Evolutionary conservation across 352 stramenopile genomes (phyloP).

Genomic region (Pythium rhizo-oryzae): DNA sequence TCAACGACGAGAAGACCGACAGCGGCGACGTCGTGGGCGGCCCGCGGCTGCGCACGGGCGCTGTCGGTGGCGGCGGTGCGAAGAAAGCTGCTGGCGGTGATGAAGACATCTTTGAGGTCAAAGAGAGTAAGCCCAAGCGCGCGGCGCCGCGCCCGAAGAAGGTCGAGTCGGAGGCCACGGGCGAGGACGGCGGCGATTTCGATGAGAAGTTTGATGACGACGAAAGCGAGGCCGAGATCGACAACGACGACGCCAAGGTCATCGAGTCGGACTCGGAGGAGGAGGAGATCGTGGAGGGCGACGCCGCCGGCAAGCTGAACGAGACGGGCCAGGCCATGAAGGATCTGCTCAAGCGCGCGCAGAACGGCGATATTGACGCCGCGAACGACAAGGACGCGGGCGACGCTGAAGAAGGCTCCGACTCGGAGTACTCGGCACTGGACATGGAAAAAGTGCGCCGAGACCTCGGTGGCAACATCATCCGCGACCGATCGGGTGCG

Average conservation of each 20-base stretch:
- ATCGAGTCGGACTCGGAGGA: constrained; percentile 75
- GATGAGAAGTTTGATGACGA: constrained; percentile 90
- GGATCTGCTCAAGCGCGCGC: constrained; percentile 75
- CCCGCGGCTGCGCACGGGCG: constrained; percentile 70
- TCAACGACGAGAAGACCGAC: constrained; percentile 71
- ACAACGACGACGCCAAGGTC: constrained; percentile 67
- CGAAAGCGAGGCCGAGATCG: constrained; percentile 83
- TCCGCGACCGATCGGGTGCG: constrained; percentile 54
- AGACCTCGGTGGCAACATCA: constrained; percentile 82
- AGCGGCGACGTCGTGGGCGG: constrained; percentile 57
- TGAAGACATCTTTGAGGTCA: constrained; percentile 73
- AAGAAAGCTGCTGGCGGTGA: constrained; percentile 44
- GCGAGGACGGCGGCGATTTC: constrained; percentile 85
- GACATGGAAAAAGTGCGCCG: constrained; percentile 85
- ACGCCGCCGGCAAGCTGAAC: constrained; percentile 74
- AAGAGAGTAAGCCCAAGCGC: constrained; percentile 52
- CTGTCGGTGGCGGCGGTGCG: constrained; percentile 36
- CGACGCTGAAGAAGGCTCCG: constrained; percentile 52
- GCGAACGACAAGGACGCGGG: constrained; percentile 49
- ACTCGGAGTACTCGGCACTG: constrained; percentile 77
- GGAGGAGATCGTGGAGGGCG: constrained; percentile 74
- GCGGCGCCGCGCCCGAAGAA: constrained; percentile 54
- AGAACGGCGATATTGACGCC: constrained; percentile 71
- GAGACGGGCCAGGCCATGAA: constrained; percentile 87
- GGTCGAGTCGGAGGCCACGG: constrained; percentile 54